These are phyloP conservation scores for Jatropha podagrica DNA, from an alignment of 441 rosid species.

Conservation along the genomic window DNA sequence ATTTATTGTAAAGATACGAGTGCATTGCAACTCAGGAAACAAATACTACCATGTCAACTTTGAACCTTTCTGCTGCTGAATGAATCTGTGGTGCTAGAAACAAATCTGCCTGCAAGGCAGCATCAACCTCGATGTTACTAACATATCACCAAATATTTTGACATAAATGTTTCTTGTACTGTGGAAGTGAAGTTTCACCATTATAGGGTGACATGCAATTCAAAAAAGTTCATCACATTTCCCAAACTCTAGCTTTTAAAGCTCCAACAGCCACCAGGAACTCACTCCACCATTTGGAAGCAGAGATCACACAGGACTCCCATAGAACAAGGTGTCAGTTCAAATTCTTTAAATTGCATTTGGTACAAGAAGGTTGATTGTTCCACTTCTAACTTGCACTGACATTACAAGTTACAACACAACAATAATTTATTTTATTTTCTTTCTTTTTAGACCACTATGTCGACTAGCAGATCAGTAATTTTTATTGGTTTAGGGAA, in stretches of 20 bases:
- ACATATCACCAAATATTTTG: background rate
- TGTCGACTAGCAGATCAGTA: background rate
- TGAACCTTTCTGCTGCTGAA: conserved; percentile 49
- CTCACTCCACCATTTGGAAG: background rate
- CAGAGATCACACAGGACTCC: background rate
- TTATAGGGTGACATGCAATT: too few species aligned
- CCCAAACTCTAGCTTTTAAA: too few species aligned
- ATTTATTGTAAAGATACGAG: background rate
- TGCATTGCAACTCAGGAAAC: background rate
- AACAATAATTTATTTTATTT: background rate
- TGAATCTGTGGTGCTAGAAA: conserved; percentile 73
- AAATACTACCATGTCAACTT: conserved; percentile 64
- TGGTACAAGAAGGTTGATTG: background rate
- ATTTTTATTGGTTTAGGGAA: background rate
- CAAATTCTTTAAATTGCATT: background rate
- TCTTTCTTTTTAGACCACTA: background rate
- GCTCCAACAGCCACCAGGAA: too few species aligned
- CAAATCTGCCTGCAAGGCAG: conserved; percentile 66
- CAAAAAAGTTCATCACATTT: too few species aligned
- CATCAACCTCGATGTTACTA: background rate
- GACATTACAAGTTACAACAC: background rate
- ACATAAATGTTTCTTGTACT: background rate
- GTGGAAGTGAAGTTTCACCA: background rate
- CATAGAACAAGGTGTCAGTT: background rate
- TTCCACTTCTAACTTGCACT: background rate